Evolutionary conservation across 176 grass and related monocot species (phyloP), one percentile per base, ranked within the genome.

Genomic region (Paspalum notatum): DNA sequence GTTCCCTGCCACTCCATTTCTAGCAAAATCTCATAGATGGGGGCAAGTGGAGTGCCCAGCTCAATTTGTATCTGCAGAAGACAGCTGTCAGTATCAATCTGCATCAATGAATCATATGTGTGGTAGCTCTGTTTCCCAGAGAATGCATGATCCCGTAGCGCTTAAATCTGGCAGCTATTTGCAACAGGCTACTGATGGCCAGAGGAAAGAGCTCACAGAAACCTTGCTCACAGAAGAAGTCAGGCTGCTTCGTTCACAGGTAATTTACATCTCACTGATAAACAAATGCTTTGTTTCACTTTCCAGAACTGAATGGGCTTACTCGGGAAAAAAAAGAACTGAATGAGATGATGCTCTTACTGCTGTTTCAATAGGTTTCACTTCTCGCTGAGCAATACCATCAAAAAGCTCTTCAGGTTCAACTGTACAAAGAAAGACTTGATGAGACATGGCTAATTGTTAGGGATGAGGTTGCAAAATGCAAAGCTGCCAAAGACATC

Each of bases 381-480:
- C 43, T 74, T 76, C 92, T 95, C 37, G 53, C 83, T 20, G 83
- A 91, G 65, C 77, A 98, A 78, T 95, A 88, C 61, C 81, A 91
- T 66, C 79, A 78, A 71, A 98, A 85, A 89, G 66, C 63, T 87
- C 73, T 68, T 77, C 65, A 80, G 74, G 82, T 89, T 80, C 81
- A 95, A 80, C 74, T 91, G 27, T 89, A 90, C 81, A 93, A 92
- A 86, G 79, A 75, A 68, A 94, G 86, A 87, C 90, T 95, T 22
- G 92, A 98, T 80, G 92, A 98, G 70, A 89, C 90, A 62, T 98
- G 87, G 90, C 82, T 85, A 12, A 39, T 93, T 81, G 87, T 91
- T 43, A 98, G 90, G 81, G 88, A 98, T 78, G 90, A 98, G 91
- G 80, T 90, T 83, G 90, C 88, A 76, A 98, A 93, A 66, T 95